These are phyloP conservation scores for Tuber calosporum DNA, from an alignment of 495 filamentous ascomycete genomes.

Conservation along the genomic window DNA sequence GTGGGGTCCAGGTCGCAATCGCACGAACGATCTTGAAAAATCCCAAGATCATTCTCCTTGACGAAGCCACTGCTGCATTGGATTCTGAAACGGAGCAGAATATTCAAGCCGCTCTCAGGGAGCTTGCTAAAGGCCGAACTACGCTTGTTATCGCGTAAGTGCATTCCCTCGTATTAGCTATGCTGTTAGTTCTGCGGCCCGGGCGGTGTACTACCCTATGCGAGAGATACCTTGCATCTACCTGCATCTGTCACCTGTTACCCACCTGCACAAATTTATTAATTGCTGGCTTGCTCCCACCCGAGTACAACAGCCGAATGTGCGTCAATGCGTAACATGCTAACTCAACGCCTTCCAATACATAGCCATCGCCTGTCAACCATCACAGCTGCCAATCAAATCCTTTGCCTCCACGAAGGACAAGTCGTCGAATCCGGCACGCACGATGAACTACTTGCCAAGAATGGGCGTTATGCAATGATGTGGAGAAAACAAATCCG, in stretches of 20 bases:
- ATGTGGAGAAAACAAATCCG: slow-evolving; percentile 97
- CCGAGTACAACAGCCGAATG: not conserved
- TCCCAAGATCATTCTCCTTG: slow-evolving; percentile 88
- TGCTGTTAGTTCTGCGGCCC: not conserved
- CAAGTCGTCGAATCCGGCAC: slow-evolving; percentile 77
- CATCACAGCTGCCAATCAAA: slow-evolving; percentile 89
- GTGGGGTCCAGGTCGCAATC: slow-evolving; percentile 60
- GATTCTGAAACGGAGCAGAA: slow-evolving; percentile 95
- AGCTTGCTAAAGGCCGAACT: slow-evolving; percentile 73
- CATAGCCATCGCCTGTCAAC: slow-evolving; percentile 73
- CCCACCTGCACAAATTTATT: not conserved
- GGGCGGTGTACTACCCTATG: not conserved
- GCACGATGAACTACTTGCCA: slow-evolving; percentile 71
- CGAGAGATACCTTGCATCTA: not conserved
- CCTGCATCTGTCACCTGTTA: not conserved
- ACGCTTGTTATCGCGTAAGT: slow-evolving; percentile 62
- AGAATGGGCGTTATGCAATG: slow-evolving; percentile 70
- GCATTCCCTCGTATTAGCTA: not conserved
- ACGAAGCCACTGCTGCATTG: slow-evolving; percentile 92
- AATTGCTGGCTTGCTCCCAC: not conserved
- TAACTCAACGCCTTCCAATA: not conserved
- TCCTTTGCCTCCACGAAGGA: slow-evolving; percentile 82
- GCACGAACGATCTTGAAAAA: slow-evolving; percentile 94
- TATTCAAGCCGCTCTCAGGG: slow-evolving; percentile 78
- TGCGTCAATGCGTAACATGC: not conserved